Percentiles rank a stretch among this genome's conserved stretches.
Conservation (phyloP, 305 asterid genomes). For the Fraxinus baroniana region DNA sequence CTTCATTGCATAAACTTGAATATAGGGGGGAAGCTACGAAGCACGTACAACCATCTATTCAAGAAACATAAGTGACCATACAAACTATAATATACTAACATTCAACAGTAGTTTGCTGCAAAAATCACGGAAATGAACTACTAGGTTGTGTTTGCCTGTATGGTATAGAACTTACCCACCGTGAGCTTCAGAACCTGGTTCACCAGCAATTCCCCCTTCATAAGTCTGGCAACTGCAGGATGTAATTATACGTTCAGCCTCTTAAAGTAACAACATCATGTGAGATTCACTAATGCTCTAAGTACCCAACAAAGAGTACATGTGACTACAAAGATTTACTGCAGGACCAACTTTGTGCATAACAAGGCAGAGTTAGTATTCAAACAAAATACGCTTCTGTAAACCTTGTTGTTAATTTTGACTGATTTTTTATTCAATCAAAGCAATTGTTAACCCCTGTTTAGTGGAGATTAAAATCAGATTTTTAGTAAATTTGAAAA, state of each 20-base stretch:
- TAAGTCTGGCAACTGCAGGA: constrained; percentile 84
- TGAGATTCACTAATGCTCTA: constrained; percentile 14
- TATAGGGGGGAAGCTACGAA: constrained; percentile 2
- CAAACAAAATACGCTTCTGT: background rate
- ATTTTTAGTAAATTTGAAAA: too few species aligned
- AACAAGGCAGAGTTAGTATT: background rate
- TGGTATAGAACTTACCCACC: constrained; percentile 75
- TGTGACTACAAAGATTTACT: background rate
- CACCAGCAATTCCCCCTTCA: constrained; percentile 98
- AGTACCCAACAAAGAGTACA: constrained; percentile 2
- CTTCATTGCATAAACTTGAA: constrained; percentile 21
- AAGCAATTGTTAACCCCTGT: background rate
- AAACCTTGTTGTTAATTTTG: background rate
- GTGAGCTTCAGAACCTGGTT: constrained; percentile 97
- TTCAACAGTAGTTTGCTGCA: background rate
- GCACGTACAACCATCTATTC: background rate
- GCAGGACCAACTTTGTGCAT: background rate
- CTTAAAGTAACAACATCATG: constrained; percentile 6
- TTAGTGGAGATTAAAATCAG: too few species aligned
- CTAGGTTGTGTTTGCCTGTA: background rate
- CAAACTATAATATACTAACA: background rate
- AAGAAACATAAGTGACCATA: background rate
- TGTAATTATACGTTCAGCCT: constrained; percentile 17
- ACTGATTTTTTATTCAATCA: background rate
- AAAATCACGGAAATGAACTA: background rate